Percentiles rank a stretch among this genome's conserved stretches.
Conservation (phyloP, 306 rosid genomes). For the Cucumis melo region DNA sequence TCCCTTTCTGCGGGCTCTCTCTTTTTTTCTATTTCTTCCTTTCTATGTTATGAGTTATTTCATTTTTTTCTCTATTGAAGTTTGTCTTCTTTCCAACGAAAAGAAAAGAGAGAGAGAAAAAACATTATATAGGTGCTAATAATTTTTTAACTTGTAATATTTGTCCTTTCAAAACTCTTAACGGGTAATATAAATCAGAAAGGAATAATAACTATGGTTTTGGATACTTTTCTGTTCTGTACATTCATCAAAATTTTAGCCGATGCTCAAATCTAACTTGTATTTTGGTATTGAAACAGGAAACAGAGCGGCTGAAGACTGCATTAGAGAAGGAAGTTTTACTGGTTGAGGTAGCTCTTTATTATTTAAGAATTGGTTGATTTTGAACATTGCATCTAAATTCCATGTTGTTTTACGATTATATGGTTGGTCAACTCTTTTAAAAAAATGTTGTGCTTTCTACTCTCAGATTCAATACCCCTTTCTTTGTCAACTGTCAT, state of each 20-base stretch:
- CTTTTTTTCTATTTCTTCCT: too few relatives aligned
- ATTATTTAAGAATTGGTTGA: neutral
- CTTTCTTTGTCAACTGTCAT: neutral
- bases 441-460: neutral
- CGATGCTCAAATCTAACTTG: neutral
- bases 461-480: neutral
- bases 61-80: too few relatives aligned
- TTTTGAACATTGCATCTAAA: neutral
- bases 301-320: conserved; percentile 56
- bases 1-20: too few relatives aligned
- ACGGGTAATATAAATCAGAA: neutral
- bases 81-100: too few relatives aligned
- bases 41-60: too few relatives aligned
- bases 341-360: conserved; percentile 54
- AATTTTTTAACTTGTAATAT: neutral
- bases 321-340: conserved; percentile 53
- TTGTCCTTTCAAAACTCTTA: neutral
- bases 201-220: neutral
- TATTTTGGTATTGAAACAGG: conserved; percentile 46
- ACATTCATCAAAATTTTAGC: neutral
- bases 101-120: too few relatives aligned
- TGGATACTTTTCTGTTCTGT: neutral
- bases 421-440: neutral
- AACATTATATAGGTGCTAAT: neutral
- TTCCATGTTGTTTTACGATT: neutral